Conservation (phyloP, 2,329 filamentous ascomycete genomes). For the Pseudocercospora crystallina region DNA sequence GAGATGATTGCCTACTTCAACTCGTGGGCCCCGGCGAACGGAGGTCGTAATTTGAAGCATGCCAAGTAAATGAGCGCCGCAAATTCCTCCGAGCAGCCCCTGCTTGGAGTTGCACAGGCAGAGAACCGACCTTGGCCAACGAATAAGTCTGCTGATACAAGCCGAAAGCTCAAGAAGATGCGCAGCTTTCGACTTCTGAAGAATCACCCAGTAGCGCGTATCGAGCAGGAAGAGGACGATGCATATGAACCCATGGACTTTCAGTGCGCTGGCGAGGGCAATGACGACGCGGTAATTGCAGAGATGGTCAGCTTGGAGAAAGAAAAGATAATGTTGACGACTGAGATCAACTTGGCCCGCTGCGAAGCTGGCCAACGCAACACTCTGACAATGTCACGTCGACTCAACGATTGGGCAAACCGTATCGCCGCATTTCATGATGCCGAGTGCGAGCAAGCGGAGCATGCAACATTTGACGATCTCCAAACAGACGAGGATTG, state of each 20-base stretch:
- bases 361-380: background rate
- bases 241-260: slow-evolving; percentile 6
- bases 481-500: background rate
- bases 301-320: slow-evolving; percentile 2
- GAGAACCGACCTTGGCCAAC: background rate
- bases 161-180: background rate
- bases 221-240: background rate
- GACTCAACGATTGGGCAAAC: too few species aligned
- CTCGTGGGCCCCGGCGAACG: too few species aligned
- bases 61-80: background rate
- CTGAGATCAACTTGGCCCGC: slow-evolving; percentile 9
- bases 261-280: background rate
- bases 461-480: background rate
- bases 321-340: slow-evolving; percentile 6
- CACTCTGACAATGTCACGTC: too few species aligned
- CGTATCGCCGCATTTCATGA: background rate
- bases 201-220: too few species aligned
- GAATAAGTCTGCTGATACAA: background rate
- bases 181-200: background rate
- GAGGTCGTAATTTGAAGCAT: background rate
- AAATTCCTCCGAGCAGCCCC: background rate
- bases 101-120: background rate
- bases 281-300: background rate
- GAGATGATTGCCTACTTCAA: too few species aligned
- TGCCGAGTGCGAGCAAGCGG: background rate